phyloP scores from a whole-genome alignment of 1,139 yeast species.

The Lodderomyces orthopsilosis region DNA sequence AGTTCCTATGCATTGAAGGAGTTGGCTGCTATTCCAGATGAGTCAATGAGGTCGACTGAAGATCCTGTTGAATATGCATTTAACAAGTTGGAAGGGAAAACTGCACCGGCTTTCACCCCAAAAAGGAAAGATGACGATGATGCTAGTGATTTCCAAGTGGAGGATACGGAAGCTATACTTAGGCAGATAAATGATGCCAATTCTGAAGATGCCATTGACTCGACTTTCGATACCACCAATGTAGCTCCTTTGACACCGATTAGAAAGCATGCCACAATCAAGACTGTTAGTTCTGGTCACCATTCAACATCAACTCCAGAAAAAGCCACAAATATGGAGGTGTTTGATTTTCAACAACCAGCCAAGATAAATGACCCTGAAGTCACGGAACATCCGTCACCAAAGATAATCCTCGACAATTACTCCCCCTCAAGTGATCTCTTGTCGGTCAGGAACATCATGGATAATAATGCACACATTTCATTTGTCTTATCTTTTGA shows the following conservation, averaged over 20 bases:
- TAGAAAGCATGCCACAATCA: slow-evolving; percentile 5
- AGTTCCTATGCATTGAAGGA: slow-evolving; percentile 63
- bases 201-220: slow-evolving; percentile 37
- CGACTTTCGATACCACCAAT: slow-evolving; percentile 20
- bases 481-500: slow-evolving; percentile 77
- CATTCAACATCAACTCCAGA: slow-evolving; percentile 4
- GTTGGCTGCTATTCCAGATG: slow-evolving; percentile 80
- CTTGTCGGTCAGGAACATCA: slow-evolving; percentile 35
- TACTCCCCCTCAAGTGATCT: slow-evolving; percentile 31
- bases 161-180: slow-evolving; percentile 37
- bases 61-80: slow-evolving; percentile 74
- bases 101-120: slow-evolving; percentile 9
- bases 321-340: not conserved
- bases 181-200: slow-evolving; percentile 42
- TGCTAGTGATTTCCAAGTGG: slow-evolving; percentile 8
- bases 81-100: slow-evolving; percentile 68
- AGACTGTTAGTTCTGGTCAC: not conserved
- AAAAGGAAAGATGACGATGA: slow-evolving; percentile 13
- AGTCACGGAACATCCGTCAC: slow-evolving; percentile 18
- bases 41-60: slow-evolving; percentile 53
- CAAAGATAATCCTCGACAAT: slow-evolving; percentile 36
- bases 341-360: slow-evolving; percentile 8
- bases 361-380: not conserved
- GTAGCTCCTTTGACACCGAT: slow-evolving; percentile 32
- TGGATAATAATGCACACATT: slow-evolving; percentile 51